Evolutionary conservation across 768 basidiomycete genomes (phyloP), one percentile per base, ranked within the genome.

Genomic region (Pulveroboletus ravenelii): DNA sequence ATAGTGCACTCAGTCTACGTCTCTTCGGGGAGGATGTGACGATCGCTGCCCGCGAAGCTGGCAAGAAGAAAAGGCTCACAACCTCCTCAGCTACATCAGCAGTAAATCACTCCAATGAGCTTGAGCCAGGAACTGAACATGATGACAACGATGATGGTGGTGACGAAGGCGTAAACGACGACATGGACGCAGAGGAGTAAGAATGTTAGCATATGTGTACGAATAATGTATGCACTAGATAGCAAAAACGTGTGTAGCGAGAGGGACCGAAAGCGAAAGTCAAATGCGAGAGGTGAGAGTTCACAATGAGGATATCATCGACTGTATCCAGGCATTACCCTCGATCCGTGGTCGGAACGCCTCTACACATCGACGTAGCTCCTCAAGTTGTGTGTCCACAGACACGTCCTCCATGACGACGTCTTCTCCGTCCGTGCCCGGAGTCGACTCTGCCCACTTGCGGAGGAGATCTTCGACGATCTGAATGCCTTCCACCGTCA

Each of bases 21-120:
- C 73, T 94, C 10, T 98, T 89, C 61, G 87, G 85, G 1, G 76
- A 80, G 42, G 93, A 96, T 61, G 74, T 93, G 41, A 88, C 87
- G 2, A 66, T 68, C 3, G 73, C 72, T 15, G 78, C 74, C 3
- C 65, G 73, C 15, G 70, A 77, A 39, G 66, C 67, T 1, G 55
- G 61, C 9, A 62, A 64, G 42, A 68, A 65, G 55, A 61, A 53
- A 18, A 55, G 34, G 29, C 42, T 42, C 0, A 44, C 31, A 1
- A 41, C 31, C 18, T 18, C 37, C 23, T 35, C 17, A 10, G 43
- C 54, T 13, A n/a, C 47, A n/a, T 35, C 41, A 1, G 41, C 35
- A 10, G 17, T 7, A 5, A 37, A 44, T 23, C 46, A 52, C 14
- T 18, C 23, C 8, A 5, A 40, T 1, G 48, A 53, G 18, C 46